These are phyloP conservation scores for Colletotrichum tropicale DNA, from an alignment of 2,329 filamentous ascomycete genomes.

Conservation along the genomic window DNA sequence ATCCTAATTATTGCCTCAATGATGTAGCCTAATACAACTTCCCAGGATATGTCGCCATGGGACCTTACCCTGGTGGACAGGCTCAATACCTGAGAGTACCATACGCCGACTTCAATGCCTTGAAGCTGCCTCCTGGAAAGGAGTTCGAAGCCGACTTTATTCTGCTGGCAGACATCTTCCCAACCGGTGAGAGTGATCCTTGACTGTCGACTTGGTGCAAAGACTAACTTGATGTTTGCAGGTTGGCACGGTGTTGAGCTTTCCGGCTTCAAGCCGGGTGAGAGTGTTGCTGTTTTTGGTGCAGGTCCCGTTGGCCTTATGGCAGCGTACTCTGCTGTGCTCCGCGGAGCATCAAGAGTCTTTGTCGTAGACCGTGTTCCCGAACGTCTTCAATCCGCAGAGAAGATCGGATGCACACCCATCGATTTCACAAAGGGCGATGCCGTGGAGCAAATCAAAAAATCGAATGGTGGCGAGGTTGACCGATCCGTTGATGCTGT, in stretches of 20 bases:
- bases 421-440: conserved; percentile 67
- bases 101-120: conserved; percentile 70
- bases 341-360: conserved; percentile 65
- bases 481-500: conserved; percentile 70
- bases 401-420: conserved; percentile 65
- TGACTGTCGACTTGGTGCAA: background rate
- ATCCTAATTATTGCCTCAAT: background rate
- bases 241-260: conserved; percentile 63
- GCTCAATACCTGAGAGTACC: conserved; percentile 70
- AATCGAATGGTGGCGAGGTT: conserved; percentile 57
- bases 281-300: conserved; percentile 69
- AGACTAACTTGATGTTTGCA: background rate
- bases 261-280: conserved; percentile 63
- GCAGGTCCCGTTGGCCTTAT: conserved; percentile 70
- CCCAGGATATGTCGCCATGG: conserved; percentile 63
- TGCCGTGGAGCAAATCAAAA: conserved; percentile 64
- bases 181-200: conserved; percentile 27
- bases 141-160: conserved; percentile 68
- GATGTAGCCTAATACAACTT: background rate
- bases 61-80: conserved; percentile 54
- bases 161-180: conserved; percentile 42
- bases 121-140: conserved; percentile 64
- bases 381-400: conserved; percentile 61
- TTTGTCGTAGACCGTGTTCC: conserved; percentile 68
- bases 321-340: conserved; percentile 66